These are phyloP conservation scores for Wickerhamiella azymoides DNA, from an alignment of 805 yeast species.

Conservation along the genomic window DNA sequence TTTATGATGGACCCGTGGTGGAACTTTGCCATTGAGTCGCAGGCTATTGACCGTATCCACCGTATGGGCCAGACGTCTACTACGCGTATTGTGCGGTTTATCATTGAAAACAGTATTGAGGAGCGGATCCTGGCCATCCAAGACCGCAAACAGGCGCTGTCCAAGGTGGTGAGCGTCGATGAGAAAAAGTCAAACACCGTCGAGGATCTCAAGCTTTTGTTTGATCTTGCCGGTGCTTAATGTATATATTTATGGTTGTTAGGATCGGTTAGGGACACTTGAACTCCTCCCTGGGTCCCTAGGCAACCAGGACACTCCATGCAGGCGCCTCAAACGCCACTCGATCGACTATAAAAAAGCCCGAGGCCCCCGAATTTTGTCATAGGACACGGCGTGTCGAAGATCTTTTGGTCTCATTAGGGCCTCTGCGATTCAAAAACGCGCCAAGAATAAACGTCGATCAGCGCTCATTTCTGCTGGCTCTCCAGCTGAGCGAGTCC, in stretches of 20 bases:
- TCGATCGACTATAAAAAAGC: neutral
- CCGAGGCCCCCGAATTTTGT: neutral
- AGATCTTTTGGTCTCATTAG: constrained; percentile 17
- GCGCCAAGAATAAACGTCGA: constrained; percentile 16
- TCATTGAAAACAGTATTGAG: constrained; percentile 71
- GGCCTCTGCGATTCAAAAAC: constrained; percentile 20
- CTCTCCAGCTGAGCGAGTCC: neutral
- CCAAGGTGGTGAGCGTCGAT: constrained; percentile 26
- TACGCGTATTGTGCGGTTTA: constrained; percentile 68
- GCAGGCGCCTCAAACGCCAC: neutral
- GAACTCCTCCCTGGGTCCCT: too few relatives aligned
- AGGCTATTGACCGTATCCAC: constrained; percentile 83
- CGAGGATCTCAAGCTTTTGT: constrained; percentile 26
- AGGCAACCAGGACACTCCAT: too few relatives aligned
- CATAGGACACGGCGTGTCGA: constrained; percentile 19
- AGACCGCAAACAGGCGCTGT: constrained; percentile 45
- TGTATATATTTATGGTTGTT: neutral
- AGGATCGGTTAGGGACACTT: too few relatives aligned
- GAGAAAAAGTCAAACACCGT: constrained; percentile 24
- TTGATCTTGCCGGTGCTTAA: constrained; percentile 17
- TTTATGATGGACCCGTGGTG: constrained; percentile 96
- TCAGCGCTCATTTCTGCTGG: neutral
- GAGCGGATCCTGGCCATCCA: constrained; percentile 80
- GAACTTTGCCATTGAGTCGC: constrained; percentile 85
- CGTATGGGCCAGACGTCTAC: constrained; percentile 70